Evolutionary conservation across 2,329 filamentous ascomycete genomes (phyloP).

Genomic region (Metarhizium rileyi): DNA sequence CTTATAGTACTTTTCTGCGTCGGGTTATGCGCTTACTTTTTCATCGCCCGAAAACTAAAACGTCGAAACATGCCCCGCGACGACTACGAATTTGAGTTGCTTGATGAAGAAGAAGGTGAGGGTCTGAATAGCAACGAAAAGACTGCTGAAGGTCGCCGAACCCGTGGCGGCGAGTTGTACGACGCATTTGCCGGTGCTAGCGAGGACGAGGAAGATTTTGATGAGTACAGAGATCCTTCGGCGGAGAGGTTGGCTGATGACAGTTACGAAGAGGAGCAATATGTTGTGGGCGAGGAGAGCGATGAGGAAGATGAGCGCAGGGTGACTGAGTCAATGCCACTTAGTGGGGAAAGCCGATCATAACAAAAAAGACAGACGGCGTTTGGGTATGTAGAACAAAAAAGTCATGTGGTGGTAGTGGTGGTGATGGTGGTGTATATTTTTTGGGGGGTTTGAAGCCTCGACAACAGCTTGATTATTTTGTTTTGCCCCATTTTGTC

Average conservation of each 20-base stretch:
- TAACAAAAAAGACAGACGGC: not conserved
- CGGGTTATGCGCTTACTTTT: constrained; percentile 74
- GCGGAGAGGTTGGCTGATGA: constrained; percentile 17
- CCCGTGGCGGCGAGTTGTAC: constrained; percentile 80
- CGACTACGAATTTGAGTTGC: constrained; percentile 88
- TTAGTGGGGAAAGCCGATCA: constrained; percentile 11
- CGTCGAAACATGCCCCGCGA: constrained; percentile 66
- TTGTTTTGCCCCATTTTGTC: not conserved
- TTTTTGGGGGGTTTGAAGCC: not conserved
- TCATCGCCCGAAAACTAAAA: constrained; percentile 66
- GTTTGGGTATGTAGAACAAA: not conserved
- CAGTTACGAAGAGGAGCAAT: constrained; percentile 26
- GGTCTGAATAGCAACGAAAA: constrained; percentile 39
- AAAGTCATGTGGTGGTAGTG: no score
- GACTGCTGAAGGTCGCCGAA: constrained; percentile 36
- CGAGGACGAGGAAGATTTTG: constrained; percentile 50
- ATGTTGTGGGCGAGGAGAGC: constrained; percentile 41
- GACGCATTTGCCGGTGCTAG: constrained; percentile 91
- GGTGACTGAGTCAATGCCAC: constrained; percentile 16
- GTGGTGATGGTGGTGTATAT: not conserved
- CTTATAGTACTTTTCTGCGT: constrained; percentile 78
- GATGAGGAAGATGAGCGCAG: constrained; percentile 27
- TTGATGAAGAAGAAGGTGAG: constrained; percentile 70
- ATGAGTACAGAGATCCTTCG: constrained; percentile 32
- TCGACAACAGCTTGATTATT: not conserved